These are phyloP conservation scores for Suhomyces panamericanus DNA, from an alignment of 1,139 yeast species.

Conservation along the genomic window DNA sequence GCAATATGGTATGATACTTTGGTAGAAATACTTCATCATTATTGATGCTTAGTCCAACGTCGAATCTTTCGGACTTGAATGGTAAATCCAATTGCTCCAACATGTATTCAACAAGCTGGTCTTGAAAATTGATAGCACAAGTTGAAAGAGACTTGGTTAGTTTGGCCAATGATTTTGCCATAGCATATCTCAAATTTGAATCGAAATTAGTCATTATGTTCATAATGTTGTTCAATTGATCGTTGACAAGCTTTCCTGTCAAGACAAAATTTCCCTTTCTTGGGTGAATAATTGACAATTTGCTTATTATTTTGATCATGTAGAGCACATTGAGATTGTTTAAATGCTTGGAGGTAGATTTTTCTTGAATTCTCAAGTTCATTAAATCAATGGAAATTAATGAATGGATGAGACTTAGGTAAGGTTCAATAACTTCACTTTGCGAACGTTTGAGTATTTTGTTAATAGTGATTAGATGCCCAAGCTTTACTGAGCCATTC, in stretches of 20 bases:
- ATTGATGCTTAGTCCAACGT: slow-evolving; percentile 20
- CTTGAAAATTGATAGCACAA: slow-evolving; percentile 36
- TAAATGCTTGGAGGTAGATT: slow-evolving; percentile 10
- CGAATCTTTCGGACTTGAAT: slow-evolving; percentile 3
- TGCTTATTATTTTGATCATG: slow-evolving; percentile 37
- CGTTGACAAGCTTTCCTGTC: slow-evolving; percentile 30
- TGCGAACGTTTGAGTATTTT: slow-evolving; percentile 34
- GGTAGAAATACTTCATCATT: slow-evolving; percentile 26
- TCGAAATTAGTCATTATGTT: slow-evolving; percentile 29
- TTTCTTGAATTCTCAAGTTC: slow-evolving; percentile 11
- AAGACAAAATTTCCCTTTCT: slow-evolving; percentile 16
- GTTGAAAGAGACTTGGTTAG: slow-evolving; percentile 23
- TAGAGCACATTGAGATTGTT: slow-evolving; percentile 30
- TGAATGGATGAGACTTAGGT: slow-evolving; percentile 18
- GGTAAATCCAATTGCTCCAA: slow-evolving; percentile 26
- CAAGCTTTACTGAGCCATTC: slow-evolving; percentile 27
- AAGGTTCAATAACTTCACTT: slow-evolving; percentile 12
- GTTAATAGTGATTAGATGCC: slow-evolving; percentile 41
- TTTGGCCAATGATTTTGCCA: slow-evolving; percentile 38
- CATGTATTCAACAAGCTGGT: slow-evolving; percentile 31
- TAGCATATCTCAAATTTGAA: slow-evolving; percentile 33
- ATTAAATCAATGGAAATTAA: slow-evolving; percentile 17
- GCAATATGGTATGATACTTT: slow-evolving; percentile 36
- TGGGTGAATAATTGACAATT: slow-evolving; percentile 26
- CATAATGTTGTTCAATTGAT: slow-evolving; percentile 32